Percentiles rank a stretch among this genome's conserved stretches.
phyloP scores from a whole-genome alignment of 495 filamentous ascomycete genomes.

The Lophiotrema nucula region DNA sequence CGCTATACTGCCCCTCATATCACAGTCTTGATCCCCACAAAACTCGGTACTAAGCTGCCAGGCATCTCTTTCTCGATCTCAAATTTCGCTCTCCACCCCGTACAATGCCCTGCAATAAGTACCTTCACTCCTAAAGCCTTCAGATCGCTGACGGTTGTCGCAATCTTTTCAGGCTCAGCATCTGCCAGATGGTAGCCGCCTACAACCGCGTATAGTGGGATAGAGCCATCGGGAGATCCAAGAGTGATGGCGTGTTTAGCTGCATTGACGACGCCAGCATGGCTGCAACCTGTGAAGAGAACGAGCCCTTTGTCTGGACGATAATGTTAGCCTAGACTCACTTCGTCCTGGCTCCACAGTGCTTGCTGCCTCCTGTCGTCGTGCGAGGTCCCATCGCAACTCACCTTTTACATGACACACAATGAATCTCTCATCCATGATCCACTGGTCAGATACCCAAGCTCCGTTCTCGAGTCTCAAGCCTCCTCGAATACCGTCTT shows the following conservation, averaged over 20 bases:
- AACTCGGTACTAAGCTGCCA: conserved; percentile 56
- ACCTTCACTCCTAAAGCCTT: conserved; percentile 54
- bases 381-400: not conserved
- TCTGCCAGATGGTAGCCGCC: conserved; percentile 62
- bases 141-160: conserved; percentile 52
- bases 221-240: conserved; percentile 32
- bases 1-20: too few relatives aligned
- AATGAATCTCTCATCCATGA: conserved; percentile 59
- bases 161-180: conserved; percentile 46
- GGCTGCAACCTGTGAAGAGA: conserved; percentile 63
- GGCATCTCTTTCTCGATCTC: conserved; percentile 58
- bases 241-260: conserved; percentile 49
- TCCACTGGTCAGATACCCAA: conserved; percentile 57
- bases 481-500: conserved; percentile 51
- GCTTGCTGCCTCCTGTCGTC: too few relatives aligned
- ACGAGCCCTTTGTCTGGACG: conserved; percentile 53
- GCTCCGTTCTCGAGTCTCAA: conserved; percentile 49
- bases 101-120: conserved; percentile 60
- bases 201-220: conserved; percentile 57
- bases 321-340: too few relatives aligned
- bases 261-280: conserved; percentile 60
- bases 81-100: conserved; percentile 62
- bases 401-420: conserved; percentile 57
- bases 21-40: conserved; percentile 53
- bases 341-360: too few relatives aligned